Evolutionary conservation across 805 yeast species (phyloP), one percentile per base, ranked within the genome.

Genomic region (Saccharomycopsis vini): DNA sequence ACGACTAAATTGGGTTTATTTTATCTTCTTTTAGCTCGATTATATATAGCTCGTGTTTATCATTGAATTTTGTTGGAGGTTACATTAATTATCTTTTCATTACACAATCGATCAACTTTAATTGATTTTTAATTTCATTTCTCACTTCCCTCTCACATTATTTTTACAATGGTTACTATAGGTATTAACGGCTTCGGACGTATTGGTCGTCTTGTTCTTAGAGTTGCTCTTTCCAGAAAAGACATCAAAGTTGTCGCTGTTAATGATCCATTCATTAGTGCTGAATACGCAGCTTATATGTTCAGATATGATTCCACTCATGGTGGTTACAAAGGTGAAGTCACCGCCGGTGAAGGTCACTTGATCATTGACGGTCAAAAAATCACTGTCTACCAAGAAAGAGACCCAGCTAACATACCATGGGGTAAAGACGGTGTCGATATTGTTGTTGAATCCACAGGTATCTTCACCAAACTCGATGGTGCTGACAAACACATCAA

Each of bases 391-490:
- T 78, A 68, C 75, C 81, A 80, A 62, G 94, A 84, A 74, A 71
- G 78, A 63, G 92, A 85, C 75, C 95, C 95, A 59, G 75, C 80
- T 51, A 63, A 71, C 61, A 82, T 87, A 59, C 95, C 95, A 66
- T 87, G 95, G 95, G 89, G 87, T 56, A 69, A 73, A 60, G 62
- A 68, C 49, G 85, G 86, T 62, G 92, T 87, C 55, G 90, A 83
- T 61, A 81, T 69, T 73, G 90, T 87, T 56, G 80, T 87, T 58
- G 95, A 87, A 72, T 85, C 95, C 64, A 87, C 95, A 56, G 95
- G 95, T 77, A 89, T 87, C 60, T 87, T 87, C 83, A 87, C 88
- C 73, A 75, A 75, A 56, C 54, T 69, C 52, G 94, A 73, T 54
- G 83, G 86, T 66, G 92, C 94, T 54, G 73, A 74, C 62, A 81